Conservation (phyloP, 2,329 filamentous ascomycete genomes). For the Clonostachys byssicola region DNA sequence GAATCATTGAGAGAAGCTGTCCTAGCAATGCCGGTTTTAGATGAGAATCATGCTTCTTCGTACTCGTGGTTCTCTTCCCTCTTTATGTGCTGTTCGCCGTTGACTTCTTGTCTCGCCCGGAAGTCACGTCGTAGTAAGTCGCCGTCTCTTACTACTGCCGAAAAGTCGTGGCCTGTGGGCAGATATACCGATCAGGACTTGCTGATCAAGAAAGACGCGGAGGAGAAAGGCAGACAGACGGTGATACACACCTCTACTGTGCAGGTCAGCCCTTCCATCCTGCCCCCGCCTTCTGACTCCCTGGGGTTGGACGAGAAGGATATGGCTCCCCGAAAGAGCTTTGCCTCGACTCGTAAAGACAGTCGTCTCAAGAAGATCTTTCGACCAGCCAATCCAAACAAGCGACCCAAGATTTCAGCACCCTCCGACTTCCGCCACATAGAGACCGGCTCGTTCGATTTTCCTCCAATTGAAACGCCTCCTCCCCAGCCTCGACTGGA, state of each 20-base stretch:
- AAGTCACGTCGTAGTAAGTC: constrained; percentile 32
- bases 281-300: background rate
- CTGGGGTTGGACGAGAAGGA: background rate
- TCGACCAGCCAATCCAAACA: constrained; percentile 38
- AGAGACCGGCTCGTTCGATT: constrained; percentile 38
- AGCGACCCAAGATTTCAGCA: constrained; percentile 52
- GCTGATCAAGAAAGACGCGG: constrained; percentile 21
- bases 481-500: background rate
- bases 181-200: constrained; percentile 17
- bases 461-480: constrained; percentile 10
- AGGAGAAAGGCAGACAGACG: constrained; percentile 1
- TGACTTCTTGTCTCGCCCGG: constrained; percentile 29
- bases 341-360: constrained; percentile 28
- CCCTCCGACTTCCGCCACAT: constrained; percentile 59
- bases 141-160: constrained; percentile 13
- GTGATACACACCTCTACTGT: background rate
- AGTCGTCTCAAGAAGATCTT: constrained; percentile 42
- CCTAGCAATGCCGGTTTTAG: no score
- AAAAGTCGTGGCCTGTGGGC: constrained; percentile 17
- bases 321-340: constrained; percentile 8
- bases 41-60: no score
- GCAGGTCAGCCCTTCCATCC: background rate
- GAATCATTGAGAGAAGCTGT: no score
- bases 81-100: constrained; percentile 37
- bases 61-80: constrained; percentile 16